Evolutionary conservation across 1,284 basidiomycete species (phyloP), one percentile per base, ranked within the genome.

Genomic region (Naganishia cerealis): DNA sequence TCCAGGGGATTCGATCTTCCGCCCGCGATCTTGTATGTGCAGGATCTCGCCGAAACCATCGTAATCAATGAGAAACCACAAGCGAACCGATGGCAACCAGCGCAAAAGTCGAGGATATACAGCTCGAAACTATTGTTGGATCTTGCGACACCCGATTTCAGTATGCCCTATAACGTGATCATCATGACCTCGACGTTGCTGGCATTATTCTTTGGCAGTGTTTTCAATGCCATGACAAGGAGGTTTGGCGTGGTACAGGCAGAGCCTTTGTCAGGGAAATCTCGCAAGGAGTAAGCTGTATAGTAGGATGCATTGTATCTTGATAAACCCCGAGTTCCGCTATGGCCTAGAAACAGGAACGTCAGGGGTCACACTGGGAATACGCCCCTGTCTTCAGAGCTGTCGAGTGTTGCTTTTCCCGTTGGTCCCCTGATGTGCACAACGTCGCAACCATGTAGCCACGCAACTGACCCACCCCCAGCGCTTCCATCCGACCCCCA

Each of bases 91-190:
- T 40, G 38, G 18, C 50, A 58, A 33, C 61, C 62, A 18, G 36
- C 39, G 21, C 56, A 39, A 38, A 63, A 74, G 81, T 66, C 48
- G 43, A 66, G 87, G 52, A 85, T 94, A 66, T 97, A 95, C 79
- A 92, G 92, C 0, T 83, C 87, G 0, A 85, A 89, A 13, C 84
- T 93, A 21, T 86, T 99, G 33, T 87, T 96, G 52, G 92, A 96
- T 78, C 84, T 97, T 29, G 90, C 95, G 9, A 94, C 92, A 9
- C 96, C 96, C 0, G 95, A 99, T 81, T 99, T 99, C 80, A 94
- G 91, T 76, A 98, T 99, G 94, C 94, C 95, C 13, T 99, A 98
- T 82, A 99, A 98, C 80, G 94, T 98, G 71, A 98, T 98, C 79
- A 95, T 96, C 75, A 90, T 97, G 84, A 93, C 87, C 67, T 92